Percentiles rank a stretch among this genome's conserved stretches.
Evolutionary conservation across 1,284 basidiomycete species (phyloP).

Genomic region (Crucibulum cyathiforme): DNA sequence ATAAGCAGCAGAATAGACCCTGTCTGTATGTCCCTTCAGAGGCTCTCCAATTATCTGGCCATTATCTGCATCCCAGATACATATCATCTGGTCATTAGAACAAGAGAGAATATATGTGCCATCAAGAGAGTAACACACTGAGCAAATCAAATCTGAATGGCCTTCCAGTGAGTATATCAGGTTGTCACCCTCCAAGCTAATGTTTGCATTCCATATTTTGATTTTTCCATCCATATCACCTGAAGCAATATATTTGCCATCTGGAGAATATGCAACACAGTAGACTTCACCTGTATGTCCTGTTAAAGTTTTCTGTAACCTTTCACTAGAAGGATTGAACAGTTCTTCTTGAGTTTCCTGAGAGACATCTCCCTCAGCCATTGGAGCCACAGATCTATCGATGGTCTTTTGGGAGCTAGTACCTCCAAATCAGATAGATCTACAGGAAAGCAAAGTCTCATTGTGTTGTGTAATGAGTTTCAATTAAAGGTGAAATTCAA

Average conservation of each 20-base stretch:
- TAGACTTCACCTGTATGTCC: conserved; percentile 1
- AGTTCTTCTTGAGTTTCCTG: too few species aligned
- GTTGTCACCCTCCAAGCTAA: background rate
- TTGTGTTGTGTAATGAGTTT: too few species aligned
- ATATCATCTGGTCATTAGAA: conserved; percentile 9
- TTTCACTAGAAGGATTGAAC: too few species aligned
- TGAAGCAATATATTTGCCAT: conserved; percentile 7
- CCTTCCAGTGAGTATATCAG: background rate
- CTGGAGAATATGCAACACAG: conserved; percentile 9
- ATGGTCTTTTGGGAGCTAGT: too few species aligned
- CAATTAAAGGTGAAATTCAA: too few species aligned
- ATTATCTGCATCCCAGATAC: conserved; percentile 7
- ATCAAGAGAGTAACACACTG: conserved; percentile 16
- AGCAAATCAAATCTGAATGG: background rate
- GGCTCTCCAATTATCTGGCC: background rate
- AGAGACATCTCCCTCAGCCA: too few species aligned
- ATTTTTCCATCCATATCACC: conserved; percentile 7
- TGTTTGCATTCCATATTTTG: conserved; percentile 10
- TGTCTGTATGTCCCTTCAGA: conserved; percentile 7
- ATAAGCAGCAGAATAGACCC: too few species aligned
- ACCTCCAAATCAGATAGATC: too few species aligned
- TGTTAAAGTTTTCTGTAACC: background rate
- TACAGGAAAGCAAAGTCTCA: too few species aligned
- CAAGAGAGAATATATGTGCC: conserved; percentile 18
- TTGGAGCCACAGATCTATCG: too few species aligned